Conservation (phyloP, 2,329 filamentous ascomycete genomes). For the Clarireedia paspali region DNA sequence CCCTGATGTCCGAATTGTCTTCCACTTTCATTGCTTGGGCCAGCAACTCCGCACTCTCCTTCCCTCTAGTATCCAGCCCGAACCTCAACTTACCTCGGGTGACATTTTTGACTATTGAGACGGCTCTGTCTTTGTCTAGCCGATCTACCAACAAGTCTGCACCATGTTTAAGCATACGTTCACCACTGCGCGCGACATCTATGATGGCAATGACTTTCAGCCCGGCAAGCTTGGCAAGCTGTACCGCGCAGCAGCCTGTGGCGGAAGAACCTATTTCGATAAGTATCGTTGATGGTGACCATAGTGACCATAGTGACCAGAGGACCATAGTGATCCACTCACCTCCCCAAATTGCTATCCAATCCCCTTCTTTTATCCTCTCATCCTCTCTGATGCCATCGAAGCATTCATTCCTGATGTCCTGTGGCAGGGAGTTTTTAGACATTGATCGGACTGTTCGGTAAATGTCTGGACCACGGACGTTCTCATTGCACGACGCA, state of each 20-base stretch:
- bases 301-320: not conserved
- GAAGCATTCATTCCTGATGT: constrained; percentile 58
- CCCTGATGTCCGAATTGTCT: constrained; percentile 16
- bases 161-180: constrained; percentile 42
- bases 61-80: constrained; percentile 60
- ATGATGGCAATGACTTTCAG: constrained; percentile 59
- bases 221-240: constrained; percentile 60
- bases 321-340: constrained; percentile 15
- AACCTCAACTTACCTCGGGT: constrained; percentile 54
- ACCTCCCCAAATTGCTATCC: constrained; percentile 69
- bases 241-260: constrained; percentile 57
- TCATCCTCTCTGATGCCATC: constrained; percentile 43
- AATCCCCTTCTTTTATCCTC: constrained; percentile 53
- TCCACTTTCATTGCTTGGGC: constrained; percentile 19
- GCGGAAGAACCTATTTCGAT: constrained; percentile 50
- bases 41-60: constrained; percentile 52
- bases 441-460: constrained; percentile 40
- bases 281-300: not conserved
- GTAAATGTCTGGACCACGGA: constrained; percentile 48
- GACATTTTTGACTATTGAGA: constrained; percentile 54
- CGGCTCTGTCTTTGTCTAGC: constrained; percentile 55
- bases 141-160: constrained; percentile 63
- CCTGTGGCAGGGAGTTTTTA: constrained; percentile 43
- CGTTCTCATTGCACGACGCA: constrained; percentile 34
- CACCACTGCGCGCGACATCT: constrained; percentile 59